These are phyloP conservation scores for Petrea volubilis DNA, from an alignment of 257 asterid genomes.

Conservation along the genomic window DNA sequence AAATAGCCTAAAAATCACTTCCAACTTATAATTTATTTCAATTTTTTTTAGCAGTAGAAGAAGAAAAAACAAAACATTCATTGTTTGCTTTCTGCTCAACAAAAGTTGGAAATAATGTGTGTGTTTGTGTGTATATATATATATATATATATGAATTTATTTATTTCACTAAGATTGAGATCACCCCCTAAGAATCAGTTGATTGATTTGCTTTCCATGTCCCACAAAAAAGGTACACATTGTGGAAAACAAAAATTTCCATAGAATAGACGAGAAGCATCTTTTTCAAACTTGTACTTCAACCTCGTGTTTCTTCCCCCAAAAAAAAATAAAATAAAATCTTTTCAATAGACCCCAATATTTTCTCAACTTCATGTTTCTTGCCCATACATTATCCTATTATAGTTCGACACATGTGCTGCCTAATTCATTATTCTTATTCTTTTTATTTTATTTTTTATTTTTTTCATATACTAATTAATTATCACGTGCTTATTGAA, in stretches of 20 bases:
- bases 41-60: too few species aligned
- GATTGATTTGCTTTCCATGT: not conserved
- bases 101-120: too few species aligned
- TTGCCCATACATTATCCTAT: too few species aligned
- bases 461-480: not conserved
- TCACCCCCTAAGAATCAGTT: too few species aligned
- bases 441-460: not conserved
- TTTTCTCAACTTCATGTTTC: not conserved
- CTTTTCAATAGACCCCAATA: not conserved
- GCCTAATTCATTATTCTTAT: not conserved
- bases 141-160: too few species aligned
- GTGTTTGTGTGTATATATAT: too few species aligned
- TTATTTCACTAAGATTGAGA: too few species aligned
- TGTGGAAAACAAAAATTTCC: not conserved
- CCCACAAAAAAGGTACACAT: not conserved
- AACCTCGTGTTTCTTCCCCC: conserved; percentile 21
- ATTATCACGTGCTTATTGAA: conserved; percentile 33
- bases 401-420: not conserved
- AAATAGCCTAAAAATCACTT: too few species aligned
- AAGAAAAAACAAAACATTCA: too few species aligned
- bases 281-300: not conserved
- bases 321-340: too few species aligned
- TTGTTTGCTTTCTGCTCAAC: too few species aligned
- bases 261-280: not conserved
- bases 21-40: too few species aligned